phyloP scores from a whole-genome alignment of 768 basidiomycete genomes.

The Russula griseocarnosa region DNA sequence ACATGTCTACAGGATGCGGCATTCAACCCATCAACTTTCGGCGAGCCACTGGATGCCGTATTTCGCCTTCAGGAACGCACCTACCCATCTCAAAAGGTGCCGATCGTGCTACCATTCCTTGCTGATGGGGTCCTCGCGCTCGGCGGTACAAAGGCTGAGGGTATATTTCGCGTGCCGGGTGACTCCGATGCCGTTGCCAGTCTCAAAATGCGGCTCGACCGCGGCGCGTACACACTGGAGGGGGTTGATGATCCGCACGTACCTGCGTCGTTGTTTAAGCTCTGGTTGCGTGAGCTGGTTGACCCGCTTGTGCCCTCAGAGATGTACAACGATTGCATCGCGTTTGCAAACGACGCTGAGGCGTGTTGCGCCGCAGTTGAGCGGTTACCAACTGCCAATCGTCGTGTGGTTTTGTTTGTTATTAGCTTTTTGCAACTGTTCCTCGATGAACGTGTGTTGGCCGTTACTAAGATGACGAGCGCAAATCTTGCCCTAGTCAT shows the following conservation, averaged over 20 bases:
- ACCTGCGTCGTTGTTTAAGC: conserved; percentile 83
- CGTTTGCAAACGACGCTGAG: conserved; percentile 57
- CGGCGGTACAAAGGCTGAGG: conserved; percentile 80
- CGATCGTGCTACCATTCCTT: conserved; percentile 91
- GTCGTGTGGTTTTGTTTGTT: conserved; percentile 81
- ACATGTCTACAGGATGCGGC: conserved; percentile 65
- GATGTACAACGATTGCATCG: conserved; percentile 87
- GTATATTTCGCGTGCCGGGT: conserved; percentile 91
- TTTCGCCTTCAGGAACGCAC: conserved; percentile 81
- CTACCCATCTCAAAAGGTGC: conserved; percentile 80
- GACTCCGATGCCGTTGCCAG: conserved; percentile 86
- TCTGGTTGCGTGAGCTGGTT: conserved; percentile 89
- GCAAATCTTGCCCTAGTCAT: conserved; percentile 86
- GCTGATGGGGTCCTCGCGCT: conserved; percentile 87
- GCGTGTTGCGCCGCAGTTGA: conserved; percentile 72
- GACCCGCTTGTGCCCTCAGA: conserved; percentile 91
- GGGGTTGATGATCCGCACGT: conserved; percentile 89
- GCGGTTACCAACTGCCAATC: conserved; percentile 78
- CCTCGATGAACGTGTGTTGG: conserved; percentile 69
- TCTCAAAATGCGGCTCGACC: conserved; percentile 84
- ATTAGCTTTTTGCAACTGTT: conserved; percentile 91
- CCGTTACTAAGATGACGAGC: conserved; percentile 82
- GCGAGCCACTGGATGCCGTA: conserved; percentile 81
- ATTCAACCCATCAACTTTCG: conserved; percentile 92
- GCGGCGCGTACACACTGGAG: conserved; percentile 86